A percentile compares a stretch with the other conserved stretches of the same genome.
phyloP scores from a whole-genome alignment of 2,329 filamentous ascomycete species.

The Xylaria sp. region DNA sequence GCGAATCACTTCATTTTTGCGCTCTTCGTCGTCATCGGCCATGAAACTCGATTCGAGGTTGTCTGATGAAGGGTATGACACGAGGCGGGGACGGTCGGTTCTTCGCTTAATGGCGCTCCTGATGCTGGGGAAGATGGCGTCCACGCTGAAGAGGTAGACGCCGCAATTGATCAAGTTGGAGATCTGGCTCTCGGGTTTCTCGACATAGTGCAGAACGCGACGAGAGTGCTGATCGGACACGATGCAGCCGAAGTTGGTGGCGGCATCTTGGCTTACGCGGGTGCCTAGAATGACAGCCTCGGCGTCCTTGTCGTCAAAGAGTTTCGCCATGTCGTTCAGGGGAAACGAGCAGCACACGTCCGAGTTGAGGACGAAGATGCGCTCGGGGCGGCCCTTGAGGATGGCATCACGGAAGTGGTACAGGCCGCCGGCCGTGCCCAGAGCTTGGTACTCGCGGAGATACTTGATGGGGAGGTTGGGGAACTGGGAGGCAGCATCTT shows the following conservation, averaged over 20 bases:
- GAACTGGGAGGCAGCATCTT: slow-evolving; percentile 85
- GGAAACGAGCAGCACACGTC: slow-evolving; percentile 99
- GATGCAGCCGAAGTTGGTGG: slow-evolving; percentile 97
- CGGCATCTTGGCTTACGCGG: slow-evolving; percentile 87
- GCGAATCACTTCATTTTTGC: slow-evolving; percentile 87
- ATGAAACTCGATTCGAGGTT: slow-evolving; percentile 79
- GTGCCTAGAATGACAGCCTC: slow-evolving; percentile 97
- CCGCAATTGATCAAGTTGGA: slow-evolving; percentile 99
- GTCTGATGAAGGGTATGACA: slow-evolving; percentile 96
- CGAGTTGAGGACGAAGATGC: slow-evolving; percentile 96
- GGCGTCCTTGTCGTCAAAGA: slow-evolving; percentile 94
- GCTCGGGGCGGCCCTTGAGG: slow-evolving; percentile 92
- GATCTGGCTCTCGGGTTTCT: slow-evolving; percentile 98
- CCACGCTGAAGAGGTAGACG: slow-evolving; percentile 95
- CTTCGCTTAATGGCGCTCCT: slow-evolving; percentile 94
- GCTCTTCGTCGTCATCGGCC: slow-evolving; percentile 75
- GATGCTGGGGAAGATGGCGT: slow-evolving; percentile 96
- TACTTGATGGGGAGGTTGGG: slow-evolving; percentile 92
- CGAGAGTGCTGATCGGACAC: slow-evolving; percentile 94
- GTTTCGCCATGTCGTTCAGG: slow-evolving; percentile 90
- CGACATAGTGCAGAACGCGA: slow-evolving; percentile 97
- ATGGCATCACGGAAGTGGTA: slow-evolving; percentile 99
- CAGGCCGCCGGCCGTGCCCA: slow-evolving; percentile 94
- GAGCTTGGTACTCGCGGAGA: slow-evolving; percentile 94
- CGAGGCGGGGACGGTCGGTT: slow-evolving; percentile 86